Conservation (phyloP, 2,329 filamentous ascomycete species). For the Fusarium chaquense region DNA sequence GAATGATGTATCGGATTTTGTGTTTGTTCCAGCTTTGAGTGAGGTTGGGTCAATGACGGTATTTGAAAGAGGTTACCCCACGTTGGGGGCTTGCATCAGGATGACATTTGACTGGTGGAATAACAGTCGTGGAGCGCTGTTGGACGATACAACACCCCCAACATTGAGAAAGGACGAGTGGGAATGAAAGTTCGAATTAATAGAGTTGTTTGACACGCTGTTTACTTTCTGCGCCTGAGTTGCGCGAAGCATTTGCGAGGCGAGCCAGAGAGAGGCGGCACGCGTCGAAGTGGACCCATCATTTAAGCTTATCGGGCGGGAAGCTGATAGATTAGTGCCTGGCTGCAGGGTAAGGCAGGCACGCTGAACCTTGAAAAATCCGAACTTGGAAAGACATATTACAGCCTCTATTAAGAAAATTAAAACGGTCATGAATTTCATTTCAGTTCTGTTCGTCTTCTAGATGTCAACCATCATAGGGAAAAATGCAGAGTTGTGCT, state of each 20-base stretch:
- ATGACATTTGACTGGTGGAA: constrained; percentile 38
- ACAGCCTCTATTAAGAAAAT: neutral
- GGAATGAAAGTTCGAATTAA: neutral
- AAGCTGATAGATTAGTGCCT: rapidly evolving
- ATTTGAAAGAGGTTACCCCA: constrained; percentile 35
- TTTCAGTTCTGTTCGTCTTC: rapidly evolving
- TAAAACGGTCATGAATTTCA: rapidly evolving
- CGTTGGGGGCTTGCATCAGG: constrained; percentile 35
- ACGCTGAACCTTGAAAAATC: neutral
- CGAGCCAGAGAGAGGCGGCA: neutral
- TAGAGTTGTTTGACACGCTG: neutral
- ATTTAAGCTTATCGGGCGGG: constrained; percentile 7
- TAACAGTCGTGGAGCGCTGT: neutral
- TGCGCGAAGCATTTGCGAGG: neutral
- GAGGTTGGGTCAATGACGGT: constrained; percentile 33
- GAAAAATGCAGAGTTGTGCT: neutral
- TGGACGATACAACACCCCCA: constrained; percentile 10
- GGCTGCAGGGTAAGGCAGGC: neutral
- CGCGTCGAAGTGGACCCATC: neutral
- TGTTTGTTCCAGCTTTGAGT: constrained; percentile 2
- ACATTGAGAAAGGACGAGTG: neutral
- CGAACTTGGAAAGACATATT: rapidly evolving
- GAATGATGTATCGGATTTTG: neutral
- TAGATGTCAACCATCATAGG: rapidly evolving
- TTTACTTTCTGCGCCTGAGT: neutral